phyloP scores from a whole-genome alignment of 73 alveolate genomes.

The Paramecium sexaurelia region DNA sequence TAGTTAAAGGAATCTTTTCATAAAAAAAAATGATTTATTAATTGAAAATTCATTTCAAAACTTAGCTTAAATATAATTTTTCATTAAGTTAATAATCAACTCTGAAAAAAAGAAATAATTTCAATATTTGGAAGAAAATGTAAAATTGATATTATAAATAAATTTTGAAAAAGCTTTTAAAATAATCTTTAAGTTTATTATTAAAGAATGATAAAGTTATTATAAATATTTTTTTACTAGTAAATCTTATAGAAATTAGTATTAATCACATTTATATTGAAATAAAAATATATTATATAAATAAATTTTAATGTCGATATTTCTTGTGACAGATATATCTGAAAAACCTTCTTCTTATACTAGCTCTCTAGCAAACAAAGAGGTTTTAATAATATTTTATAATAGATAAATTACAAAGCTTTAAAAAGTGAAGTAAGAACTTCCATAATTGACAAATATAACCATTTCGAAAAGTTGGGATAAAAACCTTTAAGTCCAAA shows the following conservation, averaged over 20 bases:
- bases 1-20: background rate
- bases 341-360: conserved; percentile 53
- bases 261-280: background rate
- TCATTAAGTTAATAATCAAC: background rate
- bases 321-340: conserved; percentile 47
- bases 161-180: background rate
- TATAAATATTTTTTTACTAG: background rate
- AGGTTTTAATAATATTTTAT: background rate
- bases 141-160: background rate
- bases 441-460: conserved; percentile 30
- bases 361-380: background rate
- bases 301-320: conserved; percentile 44
- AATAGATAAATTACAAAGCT: background rate
- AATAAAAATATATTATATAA: background rate
- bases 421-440: conserved; percentile 35
- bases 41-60: background rate
- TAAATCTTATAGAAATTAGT: background rate
- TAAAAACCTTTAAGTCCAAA: conserved; percentile 16
- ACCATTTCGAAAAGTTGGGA: conserved; percentile 15
- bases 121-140: background rate
- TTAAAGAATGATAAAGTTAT: background rate
- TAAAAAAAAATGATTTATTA: conserved; percentile 55
- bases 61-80: background rate
- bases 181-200: background rate
- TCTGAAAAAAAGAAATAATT: background rate